A percentile compares a stretch with the other conserved stretches of the same genome.
Evolutionary conservation across 2,329 filamentous ascomycete species (phyloP).

Genomic region (Apiospora marii): DNA sequence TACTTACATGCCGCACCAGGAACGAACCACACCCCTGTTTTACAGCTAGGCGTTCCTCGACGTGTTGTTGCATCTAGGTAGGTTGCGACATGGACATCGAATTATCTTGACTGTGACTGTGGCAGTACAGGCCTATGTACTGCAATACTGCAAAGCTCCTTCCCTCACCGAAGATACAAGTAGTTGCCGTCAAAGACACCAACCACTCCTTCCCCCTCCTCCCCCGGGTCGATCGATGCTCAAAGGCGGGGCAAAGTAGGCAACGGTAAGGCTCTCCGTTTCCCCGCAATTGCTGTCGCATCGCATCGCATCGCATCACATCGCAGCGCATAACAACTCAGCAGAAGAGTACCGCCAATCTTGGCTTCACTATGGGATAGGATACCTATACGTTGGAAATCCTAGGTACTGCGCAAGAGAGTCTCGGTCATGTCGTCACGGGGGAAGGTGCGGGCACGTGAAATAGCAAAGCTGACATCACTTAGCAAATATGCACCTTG

Average conservation of each 20-base stretch:
- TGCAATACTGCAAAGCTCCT: neutral
- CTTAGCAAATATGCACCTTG: neutral
- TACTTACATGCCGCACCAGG: neutral
- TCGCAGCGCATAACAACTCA: neutral
- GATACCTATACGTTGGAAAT: neutral
- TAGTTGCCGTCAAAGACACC: neutral
- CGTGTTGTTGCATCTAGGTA: neutral
- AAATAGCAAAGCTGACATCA: constrained; percentile 7
- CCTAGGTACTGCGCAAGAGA: neutral
- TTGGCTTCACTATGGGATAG: neutral
- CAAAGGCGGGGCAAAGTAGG: neutral
- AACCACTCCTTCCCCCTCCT: neutral
- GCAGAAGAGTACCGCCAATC: neutral
- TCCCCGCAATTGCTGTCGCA: neutral
- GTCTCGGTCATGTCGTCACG: neutral
- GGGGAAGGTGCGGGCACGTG: neutral
- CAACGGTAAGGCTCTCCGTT: constrained; percentile 9
- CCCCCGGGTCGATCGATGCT: neutral
- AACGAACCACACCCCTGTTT: neutral
- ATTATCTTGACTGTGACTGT: neutral
- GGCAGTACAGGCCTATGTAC: neutral
- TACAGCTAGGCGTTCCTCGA: constrained; percentile 2
- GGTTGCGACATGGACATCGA: neutral
- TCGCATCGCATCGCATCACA: neutral
- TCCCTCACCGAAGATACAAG: constrained; percentile 4